phyloP scores from a whole-genome alignment of 495 filamentous ascomycete genomes.

The Talaromyces proteolyticus region DNA sequence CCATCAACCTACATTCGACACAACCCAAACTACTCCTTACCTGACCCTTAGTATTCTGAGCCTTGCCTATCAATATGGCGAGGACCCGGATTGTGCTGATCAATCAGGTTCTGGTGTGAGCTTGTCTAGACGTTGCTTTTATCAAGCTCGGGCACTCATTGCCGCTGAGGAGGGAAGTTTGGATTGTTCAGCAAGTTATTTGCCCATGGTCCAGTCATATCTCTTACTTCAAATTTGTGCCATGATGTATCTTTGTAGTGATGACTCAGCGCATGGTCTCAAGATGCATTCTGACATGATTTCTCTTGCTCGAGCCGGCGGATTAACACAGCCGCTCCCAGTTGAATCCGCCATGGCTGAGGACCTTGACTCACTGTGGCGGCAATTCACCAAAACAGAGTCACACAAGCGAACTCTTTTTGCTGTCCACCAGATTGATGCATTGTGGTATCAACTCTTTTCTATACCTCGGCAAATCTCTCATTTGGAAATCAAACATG shows the following conservation, averaged over 20 bases:
- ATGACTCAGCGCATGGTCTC: slow-evolving; percentile 19
- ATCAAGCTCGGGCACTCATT: slow-evolving; percentile 20
- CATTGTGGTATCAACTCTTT: slow-evolving; percentile 31
- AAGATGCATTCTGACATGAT: slow-evolving; percentile 30
- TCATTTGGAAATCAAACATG: slow-evolving; percentile 31
- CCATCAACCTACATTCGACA: slow-evolving; percentile 24
- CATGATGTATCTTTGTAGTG: slow-evolving; percentile 31
- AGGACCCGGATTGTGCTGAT: slow-evolving; percentile 24
- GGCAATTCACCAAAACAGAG: slow-evolving; percentile 22
- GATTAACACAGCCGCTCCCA: slow-evolving; percentile 19
- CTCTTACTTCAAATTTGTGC: slow-evolving; percentile 27
- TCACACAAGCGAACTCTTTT: slow-evolving; percentile 30
- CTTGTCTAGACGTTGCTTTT: slow-evolving; percentile 24
- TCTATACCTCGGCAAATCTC: slow-evolving; percentile 29
- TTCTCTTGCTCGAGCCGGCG: slow-evolving; percentile 18
- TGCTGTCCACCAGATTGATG: slow-evolving; percentile 33
- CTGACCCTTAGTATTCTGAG: slow-evolving; percentile 26
- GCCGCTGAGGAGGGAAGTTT: slow-evolving; percentile 10
- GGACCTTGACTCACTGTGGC: slow-evolving; percentile 24
- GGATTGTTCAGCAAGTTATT: slow-evolving; percentile 6
- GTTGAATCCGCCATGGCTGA: slow-evolving; percentile 10
- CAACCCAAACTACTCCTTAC: slow-evolving; percentile 10
- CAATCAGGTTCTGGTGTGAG: slow-evolving; percentile 18
- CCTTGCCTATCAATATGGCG: slow-evolving; percentile 29
- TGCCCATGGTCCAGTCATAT: slow-evolving; percentile 22